Evolutionary conservation across 352 stramenopile genomes (phyloP), one percentile per base, ranked within the genome.

Genomic region (Phytophthora pluvialis): DNA sequence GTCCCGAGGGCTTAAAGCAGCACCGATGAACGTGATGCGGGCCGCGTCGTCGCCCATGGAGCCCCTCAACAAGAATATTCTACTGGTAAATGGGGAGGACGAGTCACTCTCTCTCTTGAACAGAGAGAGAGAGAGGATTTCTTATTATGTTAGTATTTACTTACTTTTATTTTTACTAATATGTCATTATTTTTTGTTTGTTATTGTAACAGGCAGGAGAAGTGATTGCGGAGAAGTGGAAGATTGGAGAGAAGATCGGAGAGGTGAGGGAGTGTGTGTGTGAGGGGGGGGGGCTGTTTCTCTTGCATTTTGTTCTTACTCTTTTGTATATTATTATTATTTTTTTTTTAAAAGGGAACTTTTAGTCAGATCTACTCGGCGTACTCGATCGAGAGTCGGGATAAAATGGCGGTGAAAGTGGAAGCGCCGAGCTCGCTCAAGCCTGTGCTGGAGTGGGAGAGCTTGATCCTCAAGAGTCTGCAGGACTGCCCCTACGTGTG

Each of bases 301-400:
- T 38, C 21, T 42, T 44, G 57, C 39, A 31, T 40, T 50, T 43
- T 25, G 25, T 9, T 45, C 2, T 15, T 40, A 5, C 38, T 68
- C 32, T 55, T 50, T 35, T 25, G 4, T 60, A 52, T 57, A 50
- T 59, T 53, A 26, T 59, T 16, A 49, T 46, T 15, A 38, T 33
- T 38, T 9, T 31, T 44, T 44, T 13, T 54, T 46, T 56, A 39
- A 25, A 31, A 91, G 78, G 88, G 88, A 21, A 96, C 88, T 5
- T 96, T 96, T 57, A 96, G 88, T 51, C 86, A 96, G 69, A 96
- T 96, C 53, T 96, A 94, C 70, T 89, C 88, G 66, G 88, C 88
- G 32, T 93, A 90, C 39, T 87, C 83, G 42, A 67, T 94, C 29
- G 81, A 93, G 45, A 80, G 77, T 64, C 78, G 80, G 13, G 72